Conservation (phyloP, 1,284 basidiomycete species). For the Exobasidium rhododendri region DNA sequence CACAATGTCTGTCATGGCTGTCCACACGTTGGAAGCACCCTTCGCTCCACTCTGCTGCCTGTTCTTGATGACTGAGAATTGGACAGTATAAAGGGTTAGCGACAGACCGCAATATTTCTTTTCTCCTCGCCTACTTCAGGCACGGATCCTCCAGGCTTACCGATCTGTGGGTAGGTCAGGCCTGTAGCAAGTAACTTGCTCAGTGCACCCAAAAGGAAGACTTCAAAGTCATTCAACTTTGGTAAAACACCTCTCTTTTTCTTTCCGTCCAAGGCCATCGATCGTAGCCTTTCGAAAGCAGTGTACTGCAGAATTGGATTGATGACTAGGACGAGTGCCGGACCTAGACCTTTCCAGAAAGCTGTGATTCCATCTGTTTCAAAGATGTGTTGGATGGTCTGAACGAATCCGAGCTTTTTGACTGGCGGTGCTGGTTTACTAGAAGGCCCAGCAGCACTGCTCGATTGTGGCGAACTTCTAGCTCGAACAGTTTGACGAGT, state of each 20-base stretch:
- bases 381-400: constrained; percentile 72
- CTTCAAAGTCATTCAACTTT: constrained; percentile 46
- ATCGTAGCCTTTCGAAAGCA: constrained; percentile 53
- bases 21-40: constrained; percentile 47
- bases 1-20: constrained; percentile 52
- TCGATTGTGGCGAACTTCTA: constrained; percentile 12
- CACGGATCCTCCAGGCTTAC: neutral
- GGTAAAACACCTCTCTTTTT: constrained; percentile 12
- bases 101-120: neutral
- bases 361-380: constrained; percentile 73
- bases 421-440: constrained; percentile 6
- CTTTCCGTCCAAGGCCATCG: constrained; percentile 43
- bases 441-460: neutral
- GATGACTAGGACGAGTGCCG: constrained; percentile 85
- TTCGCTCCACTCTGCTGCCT: constrained; percentile 45
- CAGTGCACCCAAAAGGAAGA: constrained; percentile 53
- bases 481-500: constrained; percentile 69
- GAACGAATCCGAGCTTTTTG: constrained; percentile 52
- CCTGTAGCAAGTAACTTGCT: constrained; percentile 52
- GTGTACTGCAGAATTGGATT: constrained; percentile 79
- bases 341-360: constrained; percentile 93
- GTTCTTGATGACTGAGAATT: constrained; percentile 50
- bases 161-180: constrained; percentile 53
- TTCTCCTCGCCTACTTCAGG: neutral
- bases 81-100: neutral